phyloP scores from a whole-genome alignment of 78 protist genomes.

The Dictyostelium intermedium region DNA sequence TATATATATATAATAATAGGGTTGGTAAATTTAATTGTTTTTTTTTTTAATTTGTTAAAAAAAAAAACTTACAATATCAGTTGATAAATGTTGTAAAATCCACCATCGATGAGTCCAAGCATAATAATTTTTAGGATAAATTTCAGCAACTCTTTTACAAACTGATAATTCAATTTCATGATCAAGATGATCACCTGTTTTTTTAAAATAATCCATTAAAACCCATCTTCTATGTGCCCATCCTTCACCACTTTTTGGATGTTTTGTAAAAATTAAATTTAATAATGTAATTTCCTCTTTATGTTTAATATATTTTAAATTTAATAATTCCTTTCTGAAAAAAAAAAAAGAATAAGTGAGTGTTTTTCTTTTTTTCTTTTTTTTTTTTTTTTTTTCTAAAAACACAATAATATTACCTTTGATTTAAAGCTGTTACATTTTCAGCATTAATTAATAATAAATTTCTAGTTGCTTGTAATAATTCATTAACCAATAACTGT shows the following conservation, averaged over 20 bases:
- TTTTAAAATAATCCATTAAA: not conserved
- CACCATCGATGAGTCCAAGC: constrained; percentile 64
- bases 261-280: constrained; percentile 61
- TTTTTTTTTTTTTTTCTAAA: no score
- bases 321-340: constrained; percentile 23
- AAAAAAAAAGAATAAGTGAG: not conserved
- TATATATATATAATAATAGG: not conserved
- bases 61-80: not conserved
- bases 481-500: not conserved
- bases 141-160: constrained; percentile 72
- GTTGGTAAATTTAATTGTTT: not conserved
- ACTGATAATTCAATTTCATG: constrained; percentile 6
- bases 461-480: not conserved
- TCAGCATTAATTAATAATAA: constrained; percentile 56
- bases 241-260: constrained; percentile 77
- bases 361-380: no score
- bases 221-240: constrained; percentile 74
- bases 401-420: not conserved
- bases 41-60: not conserved
- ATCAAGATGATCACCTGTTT: not conserved
- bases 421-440: constrained; percentile 33
- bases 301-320: not conserved
- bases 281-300: constrained; percentile 18
- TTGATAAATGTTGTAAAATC: not conserved
- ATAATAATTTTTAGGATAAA: constrained; percentile 72